Evolutionary conservation across 2,329 filamentous ascomycete species (phyloP).

Genomic region (Pseudocercospora vitis): DNA sequence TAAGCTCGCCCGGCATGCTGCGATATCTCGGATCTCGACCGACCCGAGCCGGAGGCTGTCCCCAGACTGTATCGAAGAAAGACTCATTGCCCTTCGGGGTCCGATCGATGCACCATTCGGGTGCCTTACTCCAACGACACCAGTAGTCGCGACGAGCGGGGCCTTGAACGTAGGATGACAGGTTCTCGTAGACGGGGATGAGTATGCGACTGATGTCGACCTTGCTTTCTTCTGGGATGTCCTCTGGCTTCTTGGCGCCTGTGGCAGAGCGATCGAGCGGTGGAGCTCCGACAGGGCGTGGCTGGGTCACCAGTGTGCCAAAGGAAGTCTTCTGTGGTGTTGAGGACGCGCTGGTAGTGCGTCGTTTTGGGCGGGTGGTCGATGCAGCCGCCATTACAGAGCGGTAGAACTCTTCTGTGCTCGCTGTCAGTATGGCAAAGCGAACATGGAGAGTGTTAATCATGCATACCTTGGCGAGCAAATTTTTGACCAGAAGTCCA

Average conservation of each 20-base stretch:
- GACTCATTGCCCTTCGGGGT: slow-evolving; percentile 41
- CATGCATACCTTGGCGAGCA: slow-evolving; percentile 35
- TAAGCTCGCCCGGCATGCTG: slow-evolving; percentile 25
- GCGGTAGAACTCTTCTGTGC: slow-evolving; percentile 15
- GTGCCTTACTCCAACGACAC: slow-evolving; percentile 41
- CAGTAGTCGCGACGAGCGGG: slow-evolving; percentile 42
- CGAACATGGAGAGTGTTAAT: slow-evolving; percentile 9
- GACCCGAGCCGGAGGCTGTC: slow-evolving; percentile 39
- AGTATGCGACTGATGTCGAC: slow-evolving; percentile 38
- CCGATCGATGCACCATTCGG: slow-evolving; percentile 43
- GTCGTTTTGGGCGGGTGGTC: not conserved
- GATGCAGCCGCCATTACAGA: slow-evolving; percentile 14
- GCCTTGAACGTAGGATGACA: slow-evolving; percentile 44
- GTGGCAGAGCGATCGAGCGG: not conserved
- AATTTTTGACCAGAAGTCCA: slow-evolving; percentile 37
- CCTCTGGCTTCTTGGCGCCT: slow-evolving; percentile 15
- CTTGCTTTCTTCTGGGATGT: not conserved
- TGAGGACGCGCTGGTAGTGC: not conserved
- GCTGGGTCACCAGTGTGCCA: slow-evolving; percentile 1
- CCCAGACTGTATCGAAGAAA: slow-evolving; percentile 44
- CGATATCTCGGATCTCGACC: slow-evolving; percentile 41
- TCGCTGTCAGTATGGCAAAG: not conserved
- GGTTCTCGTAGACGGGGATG: slow-evolving; percentile 45
- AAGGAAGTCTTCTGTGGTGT: not conserved
- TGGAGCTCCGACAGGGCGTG: slow-evolving; percentile 11